A percentile compares a stretch with the other conserved stretches of the same genome.
These are phyloP conservation scores for Rhodotorula diobovata DNA, from an alignment of 768 basidiomycete genomes.

Conservation along the genomic window DNA sequence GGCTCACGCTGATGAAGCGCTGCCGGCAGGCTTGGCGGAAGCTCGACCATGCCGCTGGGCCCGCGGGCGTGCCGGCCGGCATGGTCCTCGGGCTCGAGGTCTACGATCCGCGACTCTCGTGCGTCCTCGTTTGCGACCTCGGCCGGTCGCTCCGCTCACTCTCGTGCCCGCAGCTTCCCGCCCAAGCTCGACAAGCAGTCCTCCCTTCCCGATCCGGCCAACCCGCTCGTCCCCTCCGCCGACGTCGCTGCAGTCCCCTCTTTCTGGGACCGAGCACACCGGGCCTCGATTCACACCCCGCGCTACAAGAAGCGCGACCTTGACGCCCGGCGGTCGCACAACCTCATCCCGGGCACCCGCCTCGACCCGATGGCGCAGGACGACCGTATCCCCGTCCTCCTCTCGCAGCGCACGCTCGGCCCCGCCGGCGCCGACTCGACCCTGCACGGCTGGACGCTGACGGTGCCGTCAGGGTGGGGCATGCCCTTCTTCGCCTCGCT, in stretches of 20 bases:
- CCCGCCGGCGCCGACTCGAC: constrained; percentile 28
- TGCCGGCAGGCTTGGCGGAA: constrained; percentile 60
- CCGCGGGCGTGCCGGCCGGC: constrained; percentile 65
- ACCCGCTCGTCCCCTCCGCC: constrained; percentile 58
- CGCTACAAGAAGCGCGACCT: constrained; percentile 54
- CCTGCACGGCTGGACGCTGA: constrained; percentile 79
- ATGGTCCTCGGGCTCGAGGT: constrained; percentile 75
- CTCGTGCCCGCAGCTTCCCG: constrained; percentile 61
- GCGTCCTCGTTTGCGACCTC: constrained; percentile 39
- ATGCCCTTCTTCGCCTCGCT: constrained; percentile 86
- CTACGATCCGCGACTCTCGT: constrained; percentile 83
- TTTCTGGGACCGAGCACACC: constrained; percentile 56
- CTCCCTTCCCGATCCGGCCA: constrained; percentile 70
- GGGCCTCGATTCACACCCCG: constrained; percentile 58
- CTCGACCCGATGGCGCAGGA: constrained; percentile 68
- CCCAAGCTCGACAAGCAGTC: constrained; percentile 61
- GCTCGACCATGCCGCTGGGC: constrained; percentile 59
- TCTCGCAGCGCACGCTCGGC: constrained; percentile 66
- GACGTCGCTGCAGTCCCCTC: constrained; percentile 23
- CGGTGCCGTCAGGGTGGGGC: constrained; percentile 81
- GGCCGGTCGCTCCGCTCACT: background rate
- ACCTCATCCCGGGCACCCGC: constrained; percentile 68
- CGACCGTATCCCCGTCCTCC: constrained; percentile 72
- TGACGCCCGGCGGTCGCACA: constrained; percentile 74
- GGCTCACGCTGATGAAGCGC: background rate